phyloP scores from a whole-genome alignment of 768 basidiomycete genomes.

The Suillus decipiens region DNA sequence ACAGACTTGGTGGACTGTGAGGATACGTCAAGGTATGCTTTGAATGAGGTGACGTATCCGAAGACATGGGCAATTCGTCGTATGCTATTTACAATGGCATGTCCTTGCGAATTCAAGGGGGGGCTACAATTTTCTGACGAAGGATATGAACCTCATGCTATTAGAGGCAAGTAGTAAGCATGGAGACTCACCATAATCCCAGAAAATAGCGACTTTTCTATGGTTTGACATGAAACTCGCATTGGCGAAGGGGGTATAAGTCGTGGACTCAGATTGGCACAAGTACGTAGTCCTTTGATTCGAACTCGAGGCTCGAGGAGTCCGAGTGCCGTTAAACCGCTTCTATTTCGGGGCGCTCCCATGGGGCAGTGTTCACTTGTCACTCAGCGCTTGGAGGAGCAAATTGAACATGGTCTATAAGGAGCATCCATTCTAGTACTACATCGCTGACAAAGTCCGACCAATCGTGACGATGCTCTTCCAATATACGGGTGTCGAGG shows the following conservation, averaged over 20 bases:
- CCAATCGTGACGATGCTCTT: neutral
- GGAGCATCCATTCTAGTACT: neutral
- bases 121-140: constrained; percentile 33
- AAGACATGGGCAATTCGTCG: constrained; percentile 45
- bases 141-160: constrained; percentile 1
- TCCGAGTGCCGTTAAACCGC: neutral
- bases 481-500: no score
- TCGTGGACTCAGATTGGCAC: neutral
- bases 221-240: constrained; percentile 34
- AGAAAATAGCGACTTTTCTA: constrained; percentile 44
- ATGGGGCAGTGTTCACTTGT: neutral
- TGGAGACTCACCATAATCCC: constrained; percentile 35
- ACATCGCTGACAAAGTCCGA: constrained; percentile 4
- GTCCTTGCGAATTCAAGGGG: constrained; percentile 32
- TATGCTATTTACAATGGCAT: constrained; percentile 45
- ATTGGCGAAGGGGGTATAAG: neutral
- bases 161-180: neutral
- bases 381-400: neutral
- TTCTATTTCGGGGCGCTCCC: neutral
- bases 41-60: constrained; percentile 51
- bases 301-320: neutral
- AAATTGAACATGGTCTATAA: neutral
- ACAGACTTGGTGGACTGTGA: constrained; percentile 37
- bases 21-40: constrained; percentile 55
- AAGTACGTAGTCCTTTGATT: neutral